Percentiles rank a stretch among this genome's conserved stretches.
phyloP scores from a whole-genome alignment of 2,329 filamentous ascomycete species.

The Albifimbria verrucaria region DNA sequence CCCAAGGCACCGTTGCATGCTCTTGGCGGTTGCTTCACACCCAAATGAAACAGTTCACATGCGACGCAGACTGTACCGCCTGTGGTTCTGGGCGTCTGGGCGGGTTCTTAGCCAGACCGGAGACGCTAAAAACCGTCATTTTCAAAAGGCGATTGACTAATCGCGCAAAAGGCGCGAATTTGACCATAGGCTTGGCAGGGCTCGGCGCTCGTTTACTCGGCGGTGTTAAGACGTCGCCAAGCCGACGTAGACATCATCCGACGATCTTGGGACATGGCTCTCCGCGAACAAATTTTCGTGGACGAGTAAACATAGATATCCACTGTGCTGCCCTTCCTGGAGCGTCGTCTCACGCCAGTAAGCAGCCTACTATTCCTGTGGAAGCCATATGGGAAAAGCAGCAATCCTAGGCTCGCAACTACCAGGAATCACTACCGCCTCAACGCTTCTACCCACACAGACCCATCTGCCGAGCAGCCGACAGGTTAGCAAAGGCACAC shows the following conservation, averaged over 20 bases:
- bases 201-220: background rate
- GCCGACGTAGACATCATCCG: background rate
- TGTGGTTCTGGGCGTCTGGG: background rate
- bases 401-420: no score
- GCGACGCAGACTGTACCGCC: background rate
- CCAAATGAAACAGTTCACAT: background rate
- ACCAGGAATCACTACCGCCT: background rate
- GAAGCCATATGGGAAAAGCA: no score
- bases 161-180: background rate
- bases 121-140: background rate
- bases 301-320: background rate
- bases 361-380: background rate
- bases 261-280: background rate
- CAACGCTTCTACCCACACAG: background rate
- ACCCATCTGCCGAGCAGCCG: background rate
- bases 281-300: background rate
- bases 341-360: background rate
- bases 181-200: conserved; percentile 1
- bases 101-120: background rate
- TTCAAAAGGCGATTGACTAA: background rate
- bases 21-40: background rate
- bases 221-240: conserved; percentile 2
- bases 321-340: background rate
- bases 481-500: no score
- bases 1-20: background rate